Base-by-base conservation (phyloP, 768 basidiomycete genomes). In the Pleurotus platypus region DNA sequence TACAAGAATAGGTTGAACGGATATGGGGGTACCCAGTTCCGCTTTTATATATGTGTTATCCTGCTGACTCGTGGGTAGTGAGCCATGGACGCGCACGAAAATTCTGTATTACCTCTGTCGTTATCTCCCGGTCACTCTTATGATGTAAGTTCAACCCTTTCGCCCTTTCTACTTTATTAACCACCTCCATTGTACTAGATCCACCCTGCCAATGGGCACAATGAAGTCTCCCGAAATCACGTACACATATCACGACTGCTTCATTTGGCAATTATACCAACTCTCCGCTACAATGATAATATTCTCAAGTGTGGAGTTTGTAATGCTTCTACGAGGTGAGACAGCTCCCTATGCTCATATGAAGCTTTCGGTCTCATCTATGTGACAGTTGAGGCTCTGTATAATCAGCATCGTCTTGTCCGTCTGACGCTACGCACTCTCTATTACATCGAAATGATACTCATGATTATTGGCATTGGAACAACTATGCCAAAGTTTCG, bases 191-290 rank as follows among this genome's bases (percentile, higher is more conserved):
- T 49, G 9, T 49, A 5, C n/a, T n/a, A 72, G 73, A 51, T 71
- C 72, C 5, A 69, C 70, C 37, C 61, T 73, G 16, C 60, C 71
- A 47, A 67, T 74, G 42, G 72, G 70, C 18, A 65, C 73, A 20
- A 69, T 71, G 46, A 56, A 73, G 20, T 69, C 72, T 13, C 68
- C 73, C 2, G 59, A 55, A 3, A 69, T 75, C 40, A 64, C 69
- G 37, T 77, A 75, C 60, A 71, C 75, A 1, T 55, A 56, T 6
- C 72, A 72, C 55, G 74, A 68, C 39, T 78, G 77, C 60, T 78
- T 69, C 62, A 72, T 75, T 51, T 78, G 75, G 75, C 69, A 75
- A 58, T 64, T 75, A 16, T 76, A 72, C 51, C 75, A 76, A 64
- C 74, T 67, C 13, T 64, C 69, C 7, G 70, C 70, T 6, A 63